Conservation (phyloP, 345 rosid species). For the Salix dunnii region DNA sequence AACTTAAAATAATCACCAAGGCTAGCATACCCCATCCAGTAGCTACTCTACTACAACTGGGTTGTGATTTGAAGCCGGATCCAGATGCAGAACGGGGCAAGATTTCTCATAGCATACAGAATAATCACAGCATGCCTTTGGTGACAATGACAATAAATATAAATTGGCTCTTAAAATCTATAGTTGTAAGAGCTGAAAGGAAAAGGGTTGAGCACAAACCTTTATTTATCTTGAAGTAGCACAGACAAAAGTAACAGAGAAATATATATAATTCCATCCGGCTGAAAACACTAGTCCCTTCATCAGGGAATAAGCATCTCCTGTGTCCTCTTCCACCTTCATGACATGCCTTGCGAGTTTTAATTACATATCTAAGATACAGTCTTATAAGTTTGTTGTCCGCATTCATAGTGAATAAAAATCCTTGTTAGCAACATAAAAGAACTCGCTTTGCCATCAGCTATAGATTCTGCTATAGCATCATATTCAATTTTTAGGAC, state of each 20-base stretch:
- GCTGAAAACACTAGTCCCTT: slow-evolving; percentile 6
- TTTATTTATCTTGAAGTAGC: not conserved
- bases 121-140: not conserved
- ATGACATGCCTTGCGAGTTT: slow-evolving; percentile 15
- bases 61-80: not conserved
- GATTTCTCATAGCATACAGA: not conserved
- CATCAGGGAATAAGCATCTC: slow-evolving; percentile 14
- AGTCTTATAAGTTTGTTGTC: slow-evolving; percentile 17
- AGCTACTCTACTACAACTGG: not conserved
- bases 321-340: not conserved
- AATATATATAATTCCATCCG: slow-evolving; percentile 17
- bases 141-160: not conserved
- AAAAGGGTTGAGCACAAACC: not conserved
- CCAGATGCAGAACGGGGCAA: not conserved
- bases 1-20: not conserved
- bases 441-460: slow-evolving; percentile 16
- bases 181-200: not conserved
- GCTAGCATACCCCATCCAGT: not conserved
- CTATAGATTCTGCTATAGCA: slow-evolving; percentile 25
- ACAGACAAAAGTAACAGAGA: not conserved
- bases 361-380: slow-evolving; percentile 19
- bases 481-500: slow-evolving; percentile 50
- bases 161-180: not conserved
- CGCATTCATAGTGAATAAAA: slow-evolving; percentile 13
- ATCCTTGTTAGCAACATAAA: slow-evolving; percentile 14